phyloP scores from a whole-genome alignment of 2,329 filamentous ascomycete species.

The Cryoendolithus antarcticus region DNA sequence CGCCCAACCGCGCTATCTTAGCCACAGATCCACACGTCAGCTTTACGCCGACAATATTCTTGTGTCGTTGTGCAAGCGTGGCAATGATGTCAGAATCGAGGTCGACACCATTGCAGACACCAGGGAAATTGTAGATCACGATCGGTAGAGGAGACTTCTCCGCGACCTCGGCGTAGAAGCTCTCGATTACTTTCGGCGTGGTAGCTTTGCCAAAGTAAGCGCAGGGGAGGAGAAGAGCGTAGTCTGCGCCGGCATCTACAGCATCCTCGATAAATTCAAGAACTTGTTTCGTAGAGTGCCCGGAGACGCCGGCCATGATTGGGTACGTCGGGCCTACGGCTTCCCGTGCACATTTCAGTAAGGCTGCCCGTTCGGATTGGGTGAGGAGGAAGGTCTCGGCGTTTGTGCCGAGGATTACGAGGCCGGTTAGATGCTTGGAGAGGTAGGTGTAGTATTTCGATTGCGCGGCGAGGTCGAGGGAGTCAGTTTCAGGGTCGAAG shows the following conservation, averaged over 20 bases:
- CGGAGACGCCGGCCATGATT: slow-evolving; percentile 52
- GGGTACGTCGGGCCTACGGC: slow-evolving; percentile 43
- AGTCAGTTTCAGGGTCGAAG: slow-evolving; percentile 28
- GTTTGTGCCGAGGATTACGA: slow-evolving; percentile 36
- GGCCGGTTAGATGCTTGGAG: slow-evolving; percentile 30
- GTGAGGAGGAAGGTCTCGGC: slow-evolving; percentile 36
- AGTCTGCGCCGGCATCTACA: slow-evolving; percentile 47
- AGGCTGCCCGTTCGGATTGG: slow-evolving; percentile 38
- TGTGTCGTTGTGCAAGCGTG: slow-evolving; percentile 37
- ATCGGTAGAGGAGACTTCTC: slow-evolving; percentile 42
- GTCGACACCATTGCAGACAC: slow-evolving; percentile 55
- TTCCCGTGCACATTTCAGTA: slow-evolving; percentile 44
- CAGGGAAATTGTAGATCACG: slow-evolving; percentile 58
- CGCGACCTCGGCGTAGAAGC: slow-evolving; percentile 49
- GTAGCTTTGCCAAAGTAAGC: slow-evolving; percentile 55
- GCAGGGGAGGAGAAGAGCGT: slow-evolving; percentile 48
- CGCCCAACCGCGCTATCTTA: slow-evolving; percentile 46
- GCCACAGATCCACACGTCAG: slow-evolving; percentile 52
- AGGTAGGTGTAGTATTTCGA: slow-evolving; percentile 34
- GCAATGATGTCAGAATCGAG: slow-evolving; percentile 52
- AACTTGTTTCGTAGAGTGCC: slow-evolving; percentile 52
- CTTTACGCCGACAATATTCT: slow-evolving; percentile 52
- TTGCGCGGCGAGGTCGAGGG: slow-evolving; percentile 30
- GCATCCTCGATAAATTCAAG: slow-evolving; percentile 49
- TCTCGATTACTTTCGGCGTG: slow-evolving; percentile 42